These are phyloP conservation scores for Nakazawaea molendinolei DNA, from an alignment of 805 yeast genomes.

Conservation along the genomic window DNA sequence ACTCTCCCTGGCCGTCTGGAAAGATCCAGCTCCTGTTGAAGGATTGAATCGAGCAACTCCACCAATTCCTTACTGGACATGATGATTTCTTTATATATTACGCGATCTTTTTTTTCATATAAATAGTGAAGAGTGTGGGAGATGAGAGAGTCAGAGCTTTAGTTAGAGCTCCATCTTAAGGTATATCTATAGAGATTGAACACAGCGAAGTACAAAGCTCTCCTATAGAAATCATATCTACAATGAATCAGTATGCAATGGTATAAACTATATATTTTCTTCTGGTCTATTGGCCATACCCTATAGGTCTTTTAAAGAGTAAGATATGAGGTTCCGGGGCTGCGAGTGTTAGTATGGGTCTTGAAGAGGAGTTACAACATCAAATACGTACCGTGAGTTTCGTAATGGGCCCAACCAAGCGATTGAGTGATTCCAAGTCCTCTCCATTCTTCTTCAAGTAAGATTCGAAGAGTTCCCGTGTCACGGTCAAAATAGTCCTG, in stretches of 20 bases:
- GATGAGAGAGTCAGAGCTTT: no score
- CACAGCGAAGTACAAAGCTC: no score
- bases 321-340: slow-evolving; percentile 98
- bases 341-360: slow-evolving; percentile 9
- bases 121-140: no score
- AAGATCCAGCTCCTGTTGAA: slow-evolving; percentile 4
- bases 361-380: background rate
- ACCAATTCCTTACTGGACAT: slow-evolving; percentile 10
- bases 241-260: no score
- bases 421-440: slow-evolving; percentile 97
- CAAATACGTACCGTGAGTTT: slow-evolving; percentile 58
- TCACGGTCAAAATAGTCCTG: slow-evolving; percentile 89
- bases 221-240: no score
- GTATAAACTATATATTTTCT: no score
- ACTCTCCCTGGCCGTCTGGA: background rate
- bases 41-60: slow-evolving; percentile 12
- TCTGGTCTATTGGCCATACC: slow-evolving; percentile 39
- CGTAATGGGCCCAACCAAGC: slow-evolving; percentile 96
- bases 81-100: no score
- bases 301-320: slow-evolving; percentile 69
- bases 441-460: slow-evolving; percentile 97
- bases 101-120: no score
- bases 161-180: no score
- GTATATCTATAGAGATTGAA: no score
- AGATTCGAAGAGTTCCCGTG: slow-evolving; percentile 86